phyloP scores from a whole-genome alignment of 441 rosid genomes.

The Dalechampia spathulata region DNA sequence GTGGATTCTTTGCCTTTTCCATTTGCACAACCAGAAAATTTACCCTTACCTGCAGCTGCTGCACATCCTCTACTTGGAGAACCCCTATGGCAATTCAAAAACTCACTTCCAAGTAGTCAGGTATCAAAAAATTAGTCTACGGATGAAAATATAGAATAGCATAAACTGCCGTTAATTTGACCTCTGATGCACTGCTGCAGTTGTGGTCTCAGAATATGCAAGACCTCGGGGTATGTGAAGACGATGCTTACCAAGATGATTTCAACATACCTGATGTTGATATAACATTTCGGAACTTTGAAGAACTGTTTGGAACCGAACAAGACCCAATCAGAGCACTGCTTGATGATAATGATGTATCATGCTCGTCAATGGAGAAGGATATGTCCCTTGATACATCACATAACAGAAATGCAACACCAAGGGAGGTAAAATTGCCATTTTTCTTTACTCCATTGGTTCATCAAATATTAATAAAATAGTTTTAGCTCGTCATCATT shows the following conservation, averaged over 20 bases:
- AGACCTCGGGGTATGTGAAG: slow-evolving; percentile 83
- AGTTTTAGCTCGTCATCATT: background rate
- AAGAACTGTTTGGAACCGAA: slow-evolving; percentile 67
- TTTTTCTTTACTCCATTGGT: background rate
- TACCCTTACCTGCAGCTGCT: slow-evolving; percentile 38
- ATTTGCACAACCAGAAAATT: slow-evolving; percentile 36
- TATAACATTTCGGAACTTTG: slow-evolving; percentile 61
- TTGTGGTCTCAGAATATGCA: slow-evolving; percentile 76
- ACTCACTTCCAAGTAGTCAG: slow-evolving; percentile 43
- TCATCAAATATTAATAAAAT: no score
- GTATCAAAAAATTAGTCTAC: no score
- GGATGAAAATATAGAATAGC: no score
- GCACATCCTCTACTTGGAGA: slow-evolving; percentile 40
- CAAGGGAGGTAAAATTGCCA: slow-evolving; percentile 26
- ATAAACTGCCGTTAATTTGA: background rate
- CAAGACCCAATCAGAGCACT: slow-evolving; percentile 26
- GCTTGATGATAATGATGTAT: slow-evolving; percentile 21
- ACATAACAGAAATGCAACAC: slow-evolving; percentile 12
- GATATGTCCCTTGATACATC: slow-evolving; percentile 29
- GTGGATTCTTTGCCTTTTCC: slow-evolving; percentile 31
- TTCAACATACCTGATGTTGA: slow-evolving; percentile 76
- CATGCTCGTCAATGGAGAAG: slow-evolving; percentile 28
- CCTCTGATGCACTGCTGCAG: slow-evolving; percentile 25
- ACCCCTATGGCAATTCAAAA: slow-evolving; percentile 67
- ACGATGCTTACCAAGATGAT: slow-evolving; percentile 38